Conservation (phyloP, 257 asterid genomes). For the Haberlea rhodopensis region DNA sequence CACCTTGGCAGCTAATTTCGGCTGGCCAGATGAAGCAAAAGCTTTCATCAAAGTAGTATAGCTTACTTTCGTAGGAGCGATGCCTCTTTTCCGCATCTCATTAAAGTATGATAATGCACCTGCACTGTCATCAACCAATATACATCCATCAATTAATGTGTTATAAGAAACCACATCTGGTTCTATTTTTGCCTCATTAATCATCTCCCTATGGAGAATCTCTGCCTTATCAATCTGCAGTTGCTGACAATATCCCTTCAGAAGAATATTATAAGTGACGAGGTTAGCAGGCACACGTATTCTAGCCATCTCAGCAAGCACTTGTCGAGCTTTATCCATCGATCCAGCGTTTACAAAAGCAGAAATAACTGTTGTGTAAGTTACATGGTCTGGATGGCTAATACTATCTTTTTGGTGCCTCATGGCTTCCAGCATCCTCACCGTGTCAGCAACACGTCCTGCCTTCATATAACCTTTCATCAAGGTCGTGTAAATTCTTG, state of each 20-base stretch:
- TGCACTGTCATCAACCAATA: constrained; percentile 69
- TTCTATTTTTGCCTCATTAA: constrained; percentile 51
- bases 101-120: constrained; percentile 87
- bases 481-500: constrained; percentile 85
- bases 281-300: constrained; percentile 68
- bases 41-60: constrained; percentile 98
- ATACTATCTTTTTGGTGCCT: constrained; percentile 56
- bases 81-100: constrained; percentile 87
- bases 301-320: constrained; percentile 70
- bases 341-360: constrained; percentile 74
- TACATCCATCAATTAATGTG: constrained; percentile 85
- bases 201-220: constrained; percentile 67
- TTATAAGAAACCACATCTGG: constrained; percentile 96
- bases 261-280: constrained; percentile 80
- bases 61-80: constrained; percentile 87
- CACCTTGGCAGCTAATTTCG: constrained; percentile 71
- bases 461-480: constrained; percentile 95
- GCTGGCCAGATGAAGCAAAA: constrained; percentile 80
- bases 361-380: constrained; percentile 84
- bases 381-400: constrained; percentile 86
- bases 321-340: constrained; percentile 75
- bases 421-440: constrained; percentile 96
- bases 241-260: constrained; percentile 87
- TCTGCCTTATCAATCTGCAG: constrained; percentile 85
- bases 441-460: constrained; percentile 73